Conservation (phyloP, 225 moss, liverwort and hornwort species). For the Rhytidiadelphus loreus region DNA sequence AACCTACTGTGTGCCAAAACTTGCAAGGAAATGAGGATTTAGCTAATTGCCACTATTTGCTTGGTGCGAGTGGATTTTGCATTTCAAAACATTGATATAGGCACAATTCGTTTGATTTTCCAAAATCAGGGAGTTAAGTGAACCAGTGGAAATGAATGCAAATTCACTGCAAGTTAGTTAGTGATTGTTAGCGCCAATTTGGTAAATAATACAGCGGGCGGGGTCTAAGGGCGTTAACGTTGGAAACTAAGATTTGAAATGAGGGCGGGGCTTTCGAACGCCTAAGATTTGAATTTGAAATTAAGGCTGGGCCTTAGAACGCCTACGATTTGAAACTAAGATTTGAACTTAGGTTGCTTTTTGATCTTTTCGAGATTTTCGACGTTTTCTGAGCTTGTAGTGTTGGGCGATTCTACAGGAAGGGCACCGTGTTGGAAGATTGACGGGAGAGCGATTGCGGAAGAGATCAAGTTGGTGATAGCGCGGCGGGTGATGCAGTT, state of each 20-base stretch:
- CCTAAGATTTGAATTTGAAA: background rate
- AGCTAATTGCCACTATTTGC: background rate
- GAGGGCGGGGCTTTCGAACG: background rate
- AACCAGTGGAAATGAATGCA: background rate
- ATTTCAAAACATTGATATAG: background rate
- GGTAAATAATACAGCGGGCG: background rate
- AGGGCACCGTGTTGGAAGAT: conserved; percentile 44
- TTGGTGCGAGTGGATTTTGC: background rate
- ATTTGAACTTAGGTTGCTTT: background rate
- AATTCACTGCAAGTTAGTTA: background rate
- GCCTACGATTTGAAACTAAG: background rate
- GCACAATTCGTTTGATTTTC: background rate
- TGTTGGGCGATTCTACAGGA: background rate
- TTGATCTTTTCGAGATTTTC: background rate
- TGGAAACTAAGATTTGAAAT: background rate
- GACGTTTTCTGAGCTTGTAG: background rate
- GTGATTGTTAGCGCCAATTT: background rate
- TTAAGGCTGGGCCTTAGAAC: background rate
- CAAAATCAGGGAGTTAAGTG: background rate
- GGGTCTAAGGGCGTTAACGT: background rate
- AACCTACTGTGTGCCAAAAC: background rate
- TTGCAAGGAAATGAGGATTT: background rate
- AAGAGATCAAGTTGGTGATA: conserved; percentile 56
- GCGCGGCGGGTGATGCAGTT: conserved; percentile 50
- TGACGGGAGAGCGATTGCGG: conserved; percentile 73